Evolutionary conservation across 78 protist genomes (phyloP).

Genomic region (Polysphondylium violaceum): DNA sequence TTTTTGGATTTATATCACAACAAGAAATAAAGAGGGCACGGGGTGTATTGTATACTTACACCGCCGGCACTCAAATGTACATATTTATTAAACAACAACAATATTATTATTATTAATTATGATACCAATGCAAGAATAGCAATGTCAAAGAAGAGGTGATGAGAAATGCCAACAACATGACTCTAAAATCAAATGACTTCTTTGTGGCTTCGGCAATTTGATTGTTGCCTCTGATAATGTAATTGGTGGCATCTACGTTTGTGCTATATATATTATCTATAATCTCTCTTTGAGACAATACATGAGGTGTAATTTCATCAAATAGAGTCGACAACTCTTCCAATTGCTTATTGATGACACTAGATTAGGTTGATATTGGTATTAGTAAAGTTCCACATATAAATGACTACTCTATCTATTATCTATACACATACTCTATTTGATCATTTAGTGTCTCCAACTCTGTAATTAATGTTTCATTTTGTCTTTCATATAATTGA

Average conservation of each 20-base stretch:
- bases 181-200: constrained; percentile 70
- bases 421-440: constrained; percentile 31
- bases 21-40: no score
- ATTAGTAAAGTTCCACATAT: neutral
- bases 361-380: neutral
- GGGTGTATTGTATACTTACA: no score
- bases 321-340: constrained; percentile 45
- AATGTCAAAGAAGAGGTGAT: constrained; percentile 43
- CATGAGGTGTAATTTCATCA: constrained; percentile 71
- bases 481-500: constrained; percentile 57
- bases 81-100: no score
- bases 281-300: constrained; percentile 46
- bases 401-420: neutral
- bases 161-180: constrained; percentile 41
- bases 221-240: constrained; percentile 43
- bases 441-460: constrained; percentile 56
- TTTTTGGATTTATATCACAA: no score
- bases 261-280: constrained; percentile 37
- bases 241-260: constrained; percentile 48
- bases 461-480: constrained; percentile 17
- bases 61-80: no score
- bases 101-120: constrained; percentile 22
- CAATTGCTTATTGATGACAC: constrained; percentile 36
- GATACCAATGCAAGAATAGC: constrained; percentile 56
- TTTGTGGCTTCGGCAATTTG: constrained; percentile 63